phyloP scores from a whole-genome alignment of 2,329 filamentous ascomycete genomes.

The Epichloe elymi region DNA sequence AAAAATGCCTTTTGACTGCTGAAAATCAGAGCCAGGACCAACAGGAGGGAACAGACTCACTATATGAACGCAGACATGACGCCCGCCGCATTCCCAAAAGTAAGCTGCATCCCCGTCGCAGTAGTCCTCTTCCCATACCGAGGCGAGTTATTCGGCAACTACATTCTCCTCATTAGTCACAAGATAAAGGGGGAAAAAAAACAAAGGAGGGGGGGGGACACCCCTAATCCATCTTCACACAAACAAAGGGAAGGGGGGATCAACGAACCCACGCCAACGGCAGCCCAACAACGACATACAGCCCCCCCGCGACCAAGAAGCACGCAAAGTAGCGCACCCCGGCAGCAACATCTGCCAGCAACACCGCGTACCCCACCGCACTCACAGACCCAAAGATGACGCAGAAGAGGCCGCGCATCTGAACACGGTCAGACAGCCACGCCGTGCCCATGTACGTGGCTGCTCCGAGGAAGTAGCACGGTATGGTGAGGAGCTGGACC shows the following conservation, averaged over 20 bases:
- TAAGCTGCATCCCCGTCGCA: conserved; percentile 57
- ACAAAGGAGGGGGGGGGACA: too few species aligned
- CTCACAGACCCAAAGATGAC: conserved; percentile 49
- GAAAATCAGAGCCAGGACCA: neutral
- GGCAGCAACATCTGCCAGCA: conserved; percentile 45
- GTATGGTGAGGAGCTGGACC: conserved; percentile 65
- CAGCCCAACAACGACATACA: conserved; percentile 49
- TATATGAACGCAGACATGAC: conserved; percentile 62
- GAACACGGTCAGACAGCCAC: conserved; percentile 52
- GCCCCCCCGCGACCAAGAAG: conserved; percentile 59
- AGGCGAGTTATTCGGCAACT: conserved; percentile 53
- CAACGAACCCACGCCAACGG: conserved; percentile 38
- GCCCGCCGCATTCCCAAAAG: conserved; percentile 55
- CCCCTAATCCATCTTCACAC: too few species aligned
- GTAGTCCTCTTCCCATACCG: conserved; percentile 66
- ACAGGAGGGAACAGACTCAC: conserved; percentile 12
- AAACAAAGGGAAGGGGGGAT: neutral
- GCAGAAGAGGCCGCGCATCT: conserved; percentile 51
- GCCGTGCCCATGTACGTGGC: conserved; percentile 54
- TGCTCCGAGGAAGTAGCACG: conserved; percentile 62
- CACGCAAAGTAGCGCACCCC: conserved; percentile 63
- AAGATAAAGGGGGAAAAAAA: neutral
- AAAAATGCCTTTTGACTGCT: too few species aligned
- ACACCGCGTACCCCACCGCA: conserved; percentile 54
- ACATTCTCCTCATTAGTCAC: neutral